Conservation (phyloP, 1,284 basidiomycete genomes). For the Pyrrhoderma lamaoense region DNA sequence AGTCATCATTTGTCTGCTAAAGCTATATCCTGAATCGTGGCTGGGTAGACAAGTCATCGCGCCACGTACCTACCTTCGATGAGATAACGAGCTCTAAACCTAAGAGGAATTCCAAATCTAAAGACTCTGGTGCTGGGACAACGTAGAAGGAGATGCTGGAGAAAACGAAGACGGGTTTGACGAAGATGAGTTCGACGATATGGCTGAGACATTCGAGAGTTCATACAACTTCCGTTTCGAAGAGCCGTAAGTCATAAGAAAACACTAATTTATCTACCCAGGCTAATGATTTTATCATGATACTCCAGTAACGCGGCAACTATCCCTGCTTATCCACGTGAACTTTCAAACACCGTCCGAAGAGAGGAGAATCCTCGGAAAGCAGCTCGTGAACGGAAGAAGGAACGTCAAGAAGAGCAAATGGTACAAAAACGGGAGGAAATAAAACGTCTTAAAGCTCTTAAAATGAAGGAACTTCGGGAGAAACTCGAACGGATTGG, state of each 20-base stretch:
- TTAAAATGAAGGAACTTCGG: constrained; percentile 81
- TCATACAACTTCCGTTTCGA: constrained; percentile 95
- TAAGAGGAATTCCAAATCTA: constrained; percentile 29
- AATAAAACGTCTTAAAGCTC: constrained; percentile 67
- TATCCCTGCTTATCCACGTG: constrained; percentile 79
- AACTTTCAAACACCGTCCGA: constrained; percentile 62
- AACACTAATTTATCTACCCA: too few species aligned
- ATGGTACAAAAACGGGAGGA: constrained; percentile 72
- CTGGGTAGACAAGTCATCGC: constrained; percentile 78
- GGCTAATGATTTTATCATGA: background rate
- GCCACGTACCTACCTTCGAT: constrained; percentile 74
- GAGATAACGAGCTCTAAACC: constrained; percentile 55
- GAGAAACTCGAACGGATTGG: constrained; percentile 68
- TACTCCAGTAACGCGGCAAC: constrained; percentile 64
- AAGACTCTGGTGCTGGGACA: constrained; percentile 22
- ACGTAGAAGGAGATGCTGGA: constrained; percentile 23
- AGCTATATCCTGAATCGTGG: constrained; percentile 94
- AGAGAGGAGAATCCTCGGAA: constrained; percentile 76
- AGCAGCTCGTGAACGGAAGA: constrained; percentile 69
- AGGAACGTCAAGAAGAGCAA: constrained; percentile 75
- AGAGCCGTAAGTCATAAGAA: constrained; percentile 63
- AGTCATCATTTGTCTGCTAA: constrained; percentile 4
- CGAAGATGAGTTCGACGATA: constrained; percentile 62
- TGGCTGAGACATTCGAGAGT: constrained; percentile 66
- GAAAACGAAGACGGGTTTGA: constrained; percentile 27